phyloP scores from a whole-genome alignment of 768 basidiomycete species.

The Leccinum uliginosum region DNA sequence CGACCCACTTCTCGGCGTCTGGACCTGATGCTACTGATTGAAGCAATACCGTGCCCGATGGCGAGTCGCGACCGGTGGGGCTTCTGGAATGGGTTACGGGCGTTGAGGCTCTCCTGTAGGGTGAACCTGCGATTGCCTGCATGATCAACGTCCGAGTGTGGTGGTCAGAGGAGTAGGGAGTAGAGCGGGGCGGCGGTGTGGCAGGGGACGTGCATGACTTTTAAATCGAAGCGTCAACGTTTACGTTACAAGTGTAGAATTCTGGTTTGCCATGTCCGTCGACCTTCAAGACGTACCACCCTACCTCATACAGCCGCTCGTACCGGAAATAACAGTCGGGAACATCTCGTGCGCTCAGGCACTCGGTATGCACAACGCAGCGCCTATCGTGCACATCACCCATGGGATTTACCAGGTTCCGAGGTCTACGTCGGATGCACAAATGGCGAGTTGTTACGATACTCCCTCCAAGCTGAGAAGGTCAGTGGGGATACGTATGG shows the following conservation, averaged over 20 bases:
- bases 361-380: conserved; percentile 37
- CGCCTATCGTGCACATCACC: not conserved
- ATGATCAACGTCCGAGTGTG: conserved; percentile 7
- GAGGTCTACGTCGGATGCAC: conserved; percentile 86
- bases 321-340: conserved; percentile 32
- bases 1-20: conserved; percentile 51
- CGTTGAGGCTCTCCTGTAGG: conserved; percentile 18
- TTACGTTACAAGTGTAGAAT: conserved; percentile 19
- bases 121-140: conserved; percentile 12
- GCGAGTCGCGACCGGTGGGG: conserved; percentile 16
- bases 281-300: conserved; percentile 51
- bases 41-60: conserved; percentile 3
- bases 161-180: not conserved
- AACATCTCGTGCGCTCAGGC: conserved; percentile 48
- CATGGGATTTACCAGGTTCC: conserved; percentile 44
- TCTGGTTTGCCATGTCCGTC: conserved; percentile 14
- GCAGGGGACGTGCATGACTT: conserved; percentile 16
- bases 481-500: conserved; percentile 29
- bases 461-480: conserved; percentile 60
- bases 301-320: conserved; percentile 51
- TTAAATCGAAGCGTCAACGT: not conserved
- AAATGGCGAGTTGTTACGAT: conserved; percentile 81
- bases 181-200: conserved; percentile 6
- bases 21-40: conserved; percentile 15
- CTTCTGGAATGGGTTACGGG: conserved; percentile 13